Percentiles rank a stretch among this genome's conserved stretches.
Evolutionary conservation across 2,329 filamentous ascomycete genomes (phyloP).

Genomic region (Pseudogymnoascus sp.): DNA sequence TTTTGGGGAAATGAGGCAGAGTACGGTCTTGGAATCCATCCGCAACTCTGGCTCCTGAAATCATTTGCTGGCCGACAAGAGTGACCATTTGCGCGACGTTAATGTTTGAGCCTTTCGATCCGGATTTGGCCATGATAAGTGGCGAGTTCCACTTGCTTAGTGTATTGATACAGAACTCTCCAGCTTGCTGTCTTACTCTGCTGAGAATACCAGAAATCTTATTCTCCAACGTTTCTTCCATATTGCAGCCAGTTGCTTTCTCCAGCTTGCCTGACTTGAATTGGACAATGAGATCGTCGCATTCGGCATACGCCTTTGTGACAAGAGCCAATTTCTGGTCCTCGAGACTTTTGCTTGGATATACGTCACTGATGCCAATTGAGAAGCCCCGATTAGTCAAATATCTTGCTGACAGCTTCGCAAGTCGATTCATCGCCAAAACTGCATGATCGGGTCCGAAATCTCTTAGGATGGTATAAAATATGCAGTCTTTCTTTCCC

Average conservation of each 20-base stretch:
- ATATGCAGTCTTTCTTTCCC: constrained; percentile 96
- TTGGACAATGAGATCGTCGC: constrained; percentile 71
- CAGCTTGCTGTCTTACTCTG: constrained; percentile 83
- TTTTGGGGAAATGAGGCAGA: constrained; percentile 90
- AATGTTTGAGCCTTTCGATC: constrained; percentile 93
- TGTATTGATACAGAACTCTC: constrained; percentile 81
- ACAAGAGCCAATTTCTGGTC: constrained; percentile 70
- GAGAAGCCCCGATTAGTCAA: constrained; percentile 90
- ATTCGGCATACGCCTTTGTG: constrained; percentile 67
- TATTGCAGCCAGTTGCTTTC: constrained; percentile 80
- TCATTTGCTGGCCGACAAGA: constrained; percentile 95
- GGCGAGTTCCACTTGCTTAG: constrained; percentile 88
- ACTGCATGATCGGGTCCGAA: constrained; percentile 86
- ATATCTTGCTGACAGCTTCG: constrained; percentile 81
- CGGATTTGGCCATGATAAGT: constrained; percentile 92
- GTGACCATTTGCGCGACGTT: constrained; percentile 99
- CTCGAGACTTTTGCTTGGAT: constrained; percentile 64
- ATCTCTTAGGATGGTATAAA: constrained; percentile 93
- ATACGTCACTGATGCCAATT: constrained; percentile 92
- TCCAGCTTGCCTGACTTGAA: constrained; percentile 75
- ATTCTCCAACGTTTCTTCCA: constrained; percentile 88
- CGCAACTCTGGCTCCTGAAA: constrained; percentile 81
- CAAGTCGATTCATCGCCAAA: constrained; percentile 85
- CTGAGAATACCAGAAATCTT: constrained; percentile 84
- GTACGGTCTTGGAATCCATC: constrained; percentile 96